Conservation (phyloP, 2,329 filamentous ascomycete genomes). For the Cytospora piceicola region DNA sequence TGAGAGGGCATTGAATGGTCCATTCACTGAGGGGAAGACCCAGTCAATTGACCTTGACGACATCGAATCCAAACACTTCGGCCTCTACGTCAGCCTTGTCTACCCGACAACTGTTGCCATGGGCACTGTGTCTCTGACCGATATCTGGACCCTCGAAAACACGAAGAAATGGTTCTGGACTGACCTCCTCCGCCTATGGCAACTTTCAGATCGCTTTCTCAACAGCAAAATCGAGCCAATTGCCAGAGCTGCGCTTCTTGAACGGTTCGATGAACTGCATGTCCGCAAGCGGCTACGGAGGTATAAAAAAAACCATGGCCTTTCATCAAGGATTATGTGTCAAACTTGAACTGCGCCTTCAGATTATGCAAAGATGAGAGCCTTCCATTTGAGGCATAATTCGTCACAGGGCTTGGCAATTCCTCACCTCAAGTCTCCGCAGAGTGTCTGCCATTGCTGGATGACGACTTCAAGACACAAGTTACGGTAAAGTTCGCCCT, state of each 20-base stretch:
- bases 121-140: neutral
- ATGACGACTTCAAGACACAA: conserved; percentile 30
- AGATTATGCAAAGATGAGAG: conserved; percentile 28
- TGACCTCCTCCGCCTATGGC: conserved; percentile 33
- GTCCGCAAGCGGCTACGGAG: neutral
- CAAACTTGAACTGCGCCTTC: conserved; percentile 33
- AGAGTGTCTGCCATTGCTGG: conserved; percentile 28
- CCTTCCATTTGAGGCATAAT: conserved; percentile 30
- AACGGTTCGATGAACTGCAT: neutral
- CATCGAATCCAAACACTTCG: conserved; percentile 31
- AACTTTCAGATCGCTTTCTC: conserved; percentile 33
- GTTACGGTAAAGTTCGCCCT: neutral
- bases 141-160: neutral
- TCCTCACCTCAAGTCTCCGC: conserved; percentile 32
- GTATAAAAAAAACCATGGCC: fast-evolving
- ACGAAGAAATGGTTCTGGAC: conserved; percentile 27
- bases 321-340: conserved; percentile 27
- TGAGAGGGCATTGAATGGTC: conserved; percentile 30
- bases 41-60: conserved; percentile 33
- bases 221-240: conserved; percentile 24
- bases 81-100: conserved; percentile 34
- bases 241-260: neutral
- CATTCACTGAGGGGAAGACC: conserved; percentile 31
- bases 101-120: conserved; percentile 23
- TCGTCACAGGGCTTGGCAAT: conserved; percentile 32